Evolutionary conservation across 73 alveolate genomes (phyloP).

Genomic region (Paramecium sonneborni): DNA sequence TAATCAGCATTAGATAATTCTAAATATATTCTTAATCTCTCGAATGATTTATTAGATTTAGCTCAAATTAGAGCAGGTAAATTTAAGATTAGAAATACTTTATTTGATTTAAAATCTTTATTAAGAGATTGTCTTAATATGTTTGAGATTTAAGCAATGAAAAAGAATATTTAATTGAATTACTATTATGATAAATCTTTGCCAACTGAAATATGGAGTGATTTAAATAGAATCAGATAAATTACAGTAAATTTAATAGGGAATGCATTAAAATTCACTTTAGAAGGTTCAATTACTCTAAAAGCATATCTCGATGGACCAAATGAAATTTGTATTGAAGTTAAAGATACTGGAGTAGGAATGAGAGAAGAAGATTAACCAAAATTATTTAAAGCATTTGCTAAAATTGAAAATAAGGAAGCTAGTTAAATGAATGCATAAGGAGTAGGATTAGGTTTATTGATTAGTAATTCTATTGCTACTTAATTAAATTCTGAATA

Average conservation of each 20-base stretch:
- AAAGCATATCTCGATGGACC: constrained; percentile 17
- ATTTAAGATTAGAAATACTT: constrained; percentile 15
- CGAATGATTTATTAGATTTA: constrained; percentile 65
- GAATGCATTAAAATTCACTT: constrained; percentile 67
- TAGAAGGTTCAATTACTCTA: constrained; percentile 58
- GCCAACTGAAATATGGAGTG: constrained; percentile 51
- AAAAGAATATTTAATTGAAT: constrained; percentile 36
- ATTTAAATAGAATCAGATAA: constrained; percentile 60
- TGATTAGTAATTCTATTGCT: constrained; percentile 36
- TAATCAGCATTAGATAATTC: constrained; percentile 60
- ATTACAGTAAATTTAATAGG: constrained; percentile 65
- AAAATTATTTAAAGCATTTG: constrained; percentile 65
- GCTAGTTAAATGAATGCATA: constrained; percentile 19
- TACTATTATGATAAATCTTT: constrained; percentile 6
- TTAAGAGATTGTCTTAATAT: constrained; percentile 39
- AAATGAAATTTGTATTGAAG: constrained; percentile 43
- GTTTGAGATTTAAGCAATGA: background rate
- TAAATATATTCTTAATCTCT: constrained; percentile 56
- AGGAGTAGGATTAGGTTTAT: constrained; percentile 45
- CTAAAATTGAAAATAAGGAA: constrained; percentile 56
- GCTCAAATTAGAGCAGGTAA: constrained; percentile 53
- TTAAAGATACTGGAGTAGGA: constrained; percentile 72
- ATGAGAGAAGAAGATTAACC: constrained; percentile 69
- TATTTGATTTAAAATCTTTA: constrained; percentile 25
- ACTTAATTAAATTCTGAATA: background rate